These are phyloP conservation scores for Microdochium trichocladiopsis DNA, from an alignment of 2,329 filamentous ascomycete species.

Conservation along the genomic window DNA sequence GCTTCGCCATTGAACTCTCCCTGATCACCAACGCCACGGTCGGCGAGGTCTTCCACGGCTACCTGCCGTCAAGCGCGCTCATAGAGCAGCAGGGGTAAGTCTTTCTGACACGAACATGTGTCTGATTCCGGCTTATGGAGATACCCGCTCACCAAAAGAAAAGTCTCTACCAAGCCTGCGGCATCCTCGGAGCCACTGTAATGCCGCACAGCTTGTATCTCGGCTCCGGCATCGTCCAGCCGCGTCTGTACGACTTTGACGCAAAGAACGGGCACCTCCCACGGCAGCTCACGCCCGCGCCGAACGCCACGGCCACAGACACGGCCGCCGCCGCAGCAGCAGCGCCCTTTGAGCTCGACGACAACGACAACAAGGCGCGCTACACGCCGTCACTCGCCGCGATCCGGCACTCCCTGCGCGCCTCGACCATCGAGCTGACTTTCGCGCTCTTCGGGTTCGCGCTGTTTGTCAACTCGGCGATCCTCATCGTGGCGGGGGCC, in stretches of 20 bases:
- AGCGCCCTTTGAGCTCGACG: constrained; percentile 13
- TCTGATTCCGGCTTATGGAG: no score
- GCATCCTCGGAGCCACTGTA: constrained; percentile 70
- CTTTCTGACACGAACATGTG: constrained; percentile 22
- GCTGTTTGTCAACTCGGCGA: constrained; percentile 76
- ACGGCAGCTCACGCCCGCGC: no score
- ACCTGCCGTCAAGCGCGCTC: constrained; percentile 53
- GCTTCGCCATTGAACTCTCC: constrained; percentile 64
- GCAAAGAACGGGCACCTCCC: constrained; percentile 46
- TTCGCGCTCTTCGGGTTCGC: constrained; percentile 76
- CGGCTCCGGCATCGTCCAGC: constrained; percentile 62
- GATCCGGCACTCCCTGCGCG: constrained; percentile 68
- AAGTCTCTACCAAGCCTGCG: constrained; percentile 61
- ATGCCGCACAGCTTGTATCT: constrained; percentile 66
- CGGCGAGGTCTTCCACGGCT: constrained; percentile 57
- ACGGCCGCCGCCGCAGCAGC: background rate
- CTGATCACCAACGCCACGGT: constrained; percentile 48
- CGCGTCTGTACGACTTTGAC: constrained; percentile 59
- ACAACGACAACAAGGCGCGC: constrained; percentile 35
- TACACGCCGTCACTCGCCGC: constrained; percentile 67
- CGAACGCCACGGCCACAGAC: constrained; percentile 16
- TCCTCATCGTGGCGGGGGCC: constrained; percentile 75
- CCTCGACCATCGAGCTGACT: constrained; percentile 63
- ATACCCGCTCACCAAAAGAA: no score
- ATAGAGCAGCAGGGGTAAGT: constrained; percentile 41